A percentile compares a stretch with the other conserved stretches of the same genome.
Evolutionary conservation across 495 filamentous ascomycete genomes (phyloP).

Genomic region (Penicillium herquei): DNA sequence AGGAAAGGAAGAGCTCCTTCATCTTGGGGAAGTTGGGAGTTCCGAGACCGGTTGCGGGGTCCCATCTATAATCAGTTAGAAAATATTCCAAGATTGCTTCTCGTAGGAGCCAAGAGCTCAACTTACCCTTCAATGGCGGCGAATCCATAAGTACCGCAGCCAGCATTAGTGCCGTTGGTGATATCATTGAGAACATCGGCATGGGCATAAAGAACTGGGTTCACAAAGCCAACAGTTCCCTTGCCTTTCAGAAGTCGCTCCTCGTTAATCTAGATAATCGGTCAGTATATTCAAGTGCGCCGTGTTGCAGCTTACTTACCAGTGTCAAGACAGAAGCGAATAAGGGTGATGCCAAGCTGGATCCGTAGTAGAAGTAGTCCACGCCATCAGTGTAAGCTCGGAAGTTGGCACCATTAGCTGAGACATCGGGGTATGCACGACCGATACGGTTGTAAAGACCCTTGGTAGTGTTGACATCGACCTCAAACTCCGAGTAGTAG

Average conservation of each 20-base stretch:
- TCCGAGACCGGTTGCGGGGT: slow-evolving; percentile 54
- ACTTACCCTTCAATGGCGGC: slow-evolving; percentile 41
- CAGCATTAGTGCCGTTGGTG: slow-evolving; percentile 42
- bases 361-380: slow-evolving; percentile 47
- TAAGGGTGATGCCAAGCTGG: slow-evolving; percentile 55
- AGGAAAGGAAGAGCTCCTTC: slow-evolving; percentile 37
- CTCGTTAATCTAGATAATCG: slow-evolving; percentile 38
- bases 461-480: slow-evolving; percentile 38
- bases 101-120: not conserved
- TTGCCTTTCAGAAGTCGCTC: slow-evolving; percentile 47
- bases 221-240: slow-evolving; percentile 50
- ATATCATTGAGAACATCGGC: slow-evolving; percentile 50
- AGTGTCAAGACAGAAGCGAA: slow-evolving; percentile 54
- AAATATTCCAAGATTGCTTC: not conserved
- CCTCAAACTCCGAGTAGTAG: slow-evolving; percentile 32
- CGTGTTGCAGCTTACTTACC: slow-evolving; percentile 5
- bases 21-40: slow-evolving; percentile 53
- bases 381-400: slow-evolving; percentile 40
- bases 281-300: not conserved
- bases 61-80: slow-evolving; percentile 32
- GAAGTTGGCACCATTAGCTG: slow-evolving; percentile 59
- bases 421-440: slow-evolving; percentile 64
- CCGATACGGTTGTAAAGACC: slow-evolving; percentile 58
- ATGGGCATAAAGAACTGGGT: slow-evolving; percentile 49
- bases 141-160: slow-evolving; percentile 52